Evolutionary conservation across 768 basidiomycete species (phyloP).

Genomic region (Mycena latifolia): DNA sequence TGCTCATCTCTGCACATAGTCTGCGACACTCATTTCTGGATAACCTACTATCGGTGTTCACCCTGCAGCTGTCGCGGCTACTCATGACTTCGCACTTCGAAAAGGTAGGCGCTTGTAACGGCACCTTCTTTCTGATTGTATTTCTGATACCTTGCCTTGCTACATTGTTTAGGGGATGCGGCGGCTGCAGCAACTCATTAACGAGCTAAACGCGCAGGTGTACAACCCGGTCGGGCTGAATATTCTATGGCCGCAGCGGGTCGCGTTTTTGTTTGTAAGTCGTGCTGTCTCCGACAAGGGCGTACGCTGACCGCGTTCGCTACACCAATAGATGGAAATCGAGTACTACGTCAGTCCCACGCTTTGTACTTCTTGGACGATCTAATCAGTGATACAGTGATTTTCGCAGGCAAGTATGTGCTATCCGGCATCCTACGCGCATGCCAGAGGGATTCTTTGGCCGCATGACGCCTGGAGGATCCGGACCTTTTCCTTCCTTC

Average conservation of each 20-base stretch:
- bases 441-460: background rate
- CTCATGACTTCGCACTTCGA: constrained; percentile 83
- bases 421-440: constrained; percentile 27
- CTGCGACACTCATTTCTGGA: constrained; percentile 78
- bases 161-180: constrained; percentile 75
- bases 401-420: constrained; percentile 4
- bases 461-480: constrained; percentile 12
- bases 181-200: constrained; percentile 71
- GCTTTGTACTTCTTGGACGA: constrained; percentile 28
- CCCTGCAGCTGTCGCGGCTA: constrained; percentile 83
- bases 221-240: constrained; percentile 92
- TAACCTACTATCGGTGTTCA: constrained; percentile 83
- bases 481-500: background rate
- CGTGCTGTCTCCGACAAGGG: constrained; percentile 12
- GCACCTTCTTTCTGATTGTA: background rate
- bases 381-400: constrained; percentile 32
- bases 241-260: constrained; percentile 85
- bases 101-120: constrained; percentile 64
- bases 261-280: constrained; percentile 93
- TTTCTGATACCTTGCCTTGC: background rate
- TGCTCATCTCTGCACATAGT: constrained; percentile 89
- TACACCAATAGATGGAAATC: constrained; percentile 82
- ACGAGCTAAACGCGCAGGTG: constrained; percentile 74
- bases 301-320: constrained; percentile 11
- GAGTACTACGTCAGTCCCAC: constrained; percentile 86